A percentile compares a stretch with the other conserved stretches of the same genome.
phyloP scores from a whole-genome alignment of 1,139 yeast genomes.

The Kluyveromyces sp. region DNA sequence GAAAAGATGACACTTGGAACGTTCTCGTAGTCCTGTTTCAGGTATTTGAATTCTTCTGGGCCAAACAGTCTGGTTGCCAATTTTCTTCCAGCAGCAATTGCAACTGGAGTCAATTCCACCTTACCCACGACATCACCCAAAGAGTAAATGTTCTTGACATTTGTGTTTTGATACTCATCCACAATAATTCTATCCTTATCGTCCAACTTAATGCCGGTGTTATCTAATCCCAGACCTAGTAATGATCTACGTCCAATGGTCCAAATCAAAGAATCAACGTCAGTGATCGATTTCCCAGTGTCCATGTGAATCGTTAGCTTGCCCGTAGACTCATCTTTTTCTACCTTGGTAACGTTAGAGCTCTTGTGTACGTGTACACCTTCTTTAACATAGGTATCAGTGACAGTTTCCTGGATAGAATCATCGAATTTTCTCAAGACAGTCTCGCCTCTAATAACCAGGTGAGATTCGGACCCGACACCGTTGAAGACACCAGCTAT shows the following conservation, averaged over 20 bases:
- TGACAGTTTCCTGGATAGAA: constrained; percentile 68
- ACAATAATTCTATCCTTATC: constrained; percentile 54
- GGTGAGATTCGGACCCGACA: constrained; percentile 78
- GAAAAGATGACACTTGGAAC: constrained; percentile 91
- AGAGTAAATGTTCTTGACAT: constrained; percentile 65
- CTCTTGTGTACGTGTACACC: constrained; percentile 77
- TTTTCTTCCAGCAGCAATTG: constrained; percentile 96
- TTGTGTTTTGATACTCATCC: constrained; percentile 83
- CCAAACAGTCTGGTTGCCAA: constrained; percentile 89
- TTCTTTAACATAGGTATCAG: constrained; percentile 68
- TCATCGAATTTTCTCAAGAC: constrained; percentile 85
- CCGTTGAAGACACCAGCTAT: constrained; percentile 89
- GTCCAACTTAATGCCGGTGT: constrained; percentile 62
- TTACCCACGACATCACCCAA: constrained; percentile 92
- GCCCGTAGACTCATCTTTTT: constrained; percentile 48
- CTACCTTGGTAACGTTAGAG: constrained; percentile 52
- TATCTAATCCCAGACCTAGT: constrained; percentile 66
- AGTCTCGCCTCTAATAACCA: constrained; percentile 85
- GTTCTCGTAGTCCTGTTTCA: constrained; percentile 75
- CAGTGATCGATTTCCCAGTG: constrained; percentile 45
- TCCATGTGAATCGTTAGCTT: constrained; percentile 55
- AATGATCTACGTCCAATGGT: constrained; percentile 85
- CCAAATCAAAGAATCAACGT: constrained; percentile 82
- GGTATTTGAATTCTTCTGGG: constrained; percentile 53
- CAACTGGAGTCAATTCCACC: constrained; percentile 94